Conservation (phyloP, 106 monocot genomes). For the Dendrobium nobile region DNA sequence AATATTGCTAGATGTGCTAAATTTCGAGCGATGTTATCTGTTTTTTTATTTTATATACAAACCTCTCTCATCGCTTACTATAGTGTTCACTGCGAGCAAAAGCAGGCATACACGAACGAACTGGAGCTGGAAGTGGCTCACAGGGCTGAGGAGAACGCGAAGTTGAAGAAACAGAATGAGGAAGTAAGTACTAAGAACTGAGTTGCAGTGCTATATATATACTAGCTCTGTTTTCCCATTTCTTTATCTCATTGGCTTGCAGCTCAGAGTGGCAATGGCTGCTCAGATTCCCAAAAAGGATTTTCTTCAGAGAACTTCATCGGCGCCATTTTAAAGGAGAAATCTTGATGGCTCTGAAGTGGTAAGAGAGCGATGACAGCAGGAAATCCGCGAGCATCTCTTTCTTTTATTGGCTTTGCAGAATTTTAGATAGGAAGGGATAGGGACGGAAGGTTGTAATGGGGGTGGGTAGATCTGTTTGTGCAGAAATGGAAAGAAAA, state of each 20-base stretch:
- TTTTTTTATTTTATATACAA: not conserved
- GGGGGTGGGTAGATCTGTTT: not conserved
- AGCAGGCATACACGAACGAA: constrained; percentile 56
- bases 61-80: not conserved
- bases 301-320: constrained; percentile 38
- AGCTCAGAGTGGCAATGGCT: constrained; percentile 47
- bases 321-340: constrained; percentile 62
- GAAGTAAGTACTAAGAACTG: constrained; percentile 23
- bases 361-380: not conserved
- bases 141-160: constrained; percentile 38
- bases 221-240: not conserved
- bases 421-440: not conserved
- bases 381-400: not conserved
- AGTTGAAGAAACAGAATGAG: constrained; percentile 35
- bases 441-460: too few relatives aligned
- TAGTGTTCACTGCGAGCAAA: too few relatives aligned
- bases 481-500: constrained; percentile 3
- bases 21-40: not conserved
- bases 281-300: constrained; percentile 37
- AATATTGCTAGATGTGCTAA: not conserved
- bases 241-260: not conserved
- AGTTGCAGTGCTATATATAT: not conserved
- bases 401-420: not conserved
- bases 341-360: not conserved
- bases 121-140: constrained; percentile 41